phyloP scores from a whole-genome alignment of 768 basidiomycete species.

The Hygrocybe coccinea region DNA sequence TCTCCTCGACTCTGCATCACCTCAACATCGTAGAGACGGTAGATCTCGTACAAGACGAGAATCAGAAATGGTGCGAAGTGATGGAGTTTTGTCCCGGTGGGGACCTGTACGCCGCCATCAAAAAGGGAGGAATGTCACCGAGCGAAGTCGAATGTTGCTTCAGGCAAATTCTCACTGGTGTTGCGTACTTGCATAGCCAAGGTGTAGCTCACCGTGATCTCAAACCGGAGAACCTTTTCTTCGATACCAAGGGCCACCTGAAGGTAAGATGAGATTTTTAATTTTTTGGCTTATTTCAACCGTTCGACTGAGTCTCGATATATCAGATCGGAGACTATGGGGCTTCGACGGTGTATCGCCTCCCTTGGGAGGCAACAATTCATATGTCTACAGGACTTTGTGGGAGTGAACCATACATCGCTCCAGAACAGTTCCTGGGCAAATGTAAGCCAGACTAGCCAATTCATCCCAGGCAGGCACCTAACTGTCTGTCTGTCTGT shows the following conservation, averaged over 20 bases:
- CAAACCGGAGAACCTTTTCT: conserved; percentile 96
- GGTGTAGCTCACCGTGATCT: conserved; percentile 97
- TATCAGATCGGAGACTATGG: conserved; percentile 94
- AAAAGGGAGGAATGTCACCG: conserved; percentile 88
- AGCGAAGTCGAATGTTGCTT: conserved; percentile 96
- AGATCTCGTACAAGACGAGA: conserved; percentile 98
- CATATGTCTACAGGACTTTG: conserved; percentile 97
- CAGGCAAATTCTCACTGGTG: conserved; percentile 88
- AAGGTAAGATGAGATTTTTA: conserved; percentile 67
- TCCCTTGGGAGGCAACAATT: conserved; percentile 96
- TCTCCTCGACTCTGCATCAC: conserved; percentile 92
- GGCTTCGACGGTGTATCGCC: conserved; percentile 96
- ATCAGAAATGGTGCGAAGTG: conserved; percentile 96
- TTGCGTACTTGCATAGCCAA: conserved; percentile 89
- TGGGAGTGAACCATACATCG: conserved; percentile 97
- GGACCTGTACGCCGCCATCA: conserved; percentile 97
- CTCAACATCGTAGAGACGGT: conserved; percentile 97
- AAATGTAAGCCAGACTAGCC: conserved; percentile 72
- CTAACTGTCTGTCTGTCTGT: conserved; percentile 30
- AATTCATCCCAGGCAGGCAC: conserved; percentile 32
- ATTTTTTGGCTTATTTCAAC: neutral
- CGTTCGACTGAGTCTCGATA: neutral
- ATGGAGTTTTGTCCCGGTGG: conserved; percentile 99
- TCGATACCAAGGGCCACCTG: conserved; percentile 86
- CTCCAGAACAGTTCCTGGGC: conserved; percentile 92